Evolutionary conservation across 495 filamentous ascomycete species (phyloP), one percentile per base, ranked within the genome.

Genomic region (Xylaria palmicola): DNA sequence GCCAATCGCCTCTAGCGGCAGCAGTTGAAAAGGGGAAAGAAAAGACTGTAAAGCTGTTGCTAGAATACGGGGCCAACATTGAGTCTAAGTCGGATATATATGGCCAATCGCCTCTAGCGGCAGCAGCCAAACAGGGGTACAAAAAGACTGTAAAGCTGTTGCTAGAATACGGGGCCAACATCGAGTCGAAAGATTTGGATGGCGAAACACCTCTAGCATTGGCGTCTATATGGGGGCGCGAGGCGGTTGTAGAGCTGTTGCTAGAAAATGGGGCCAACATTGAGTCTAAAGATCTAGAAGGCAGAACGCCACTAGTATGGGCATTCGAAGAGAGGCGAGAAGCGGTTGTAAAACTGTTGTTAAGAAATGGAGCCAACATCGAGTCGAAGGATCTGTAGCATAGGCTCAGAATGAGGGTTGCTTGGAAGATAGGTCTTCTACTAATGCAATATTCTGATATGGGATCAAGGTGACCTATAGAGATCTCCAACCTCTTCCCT

Each of bases 161-260:
- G 17, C 52, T 56, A 4, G 52, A 56, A 2, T 24, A 40, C 22
- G 52, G 52, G 15, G 52, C 52, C 22, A 29, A 56, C 39, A 15
- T 61, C 44, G 30, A 64, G 65, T 1, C 78, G 68, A 50, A 13
- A 24, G 22, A 20, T 1, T 10, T n/a, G 12, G 40, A 19, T 12
- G 5, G 22, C n/a, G n/a, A 10, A 34, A n/a, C n/a, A n/a, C n/a
- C n/a, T n/a, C n/a, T n/a, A n/a, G n/a, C n/a, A n/a, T n/a, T n/a
- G n/a, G n/a, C 52, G 3, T n/a, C 36, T 26, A 19, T 20, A 17
- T 3, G 13, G 4, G 52, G 52, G 15, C 52, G 19, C 17, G 52
- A 40, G 4, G 17, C 12, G 13, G 22, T 41, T 22, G 26, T 41
- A 19, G 4, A 29, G 20, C 29, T 17, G 24, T 32, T 56, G 17